phyloP scores from a whole-genome alignment of 2,329 filamentous ascomycete genomes.

The Coniella vitis region DNA sequence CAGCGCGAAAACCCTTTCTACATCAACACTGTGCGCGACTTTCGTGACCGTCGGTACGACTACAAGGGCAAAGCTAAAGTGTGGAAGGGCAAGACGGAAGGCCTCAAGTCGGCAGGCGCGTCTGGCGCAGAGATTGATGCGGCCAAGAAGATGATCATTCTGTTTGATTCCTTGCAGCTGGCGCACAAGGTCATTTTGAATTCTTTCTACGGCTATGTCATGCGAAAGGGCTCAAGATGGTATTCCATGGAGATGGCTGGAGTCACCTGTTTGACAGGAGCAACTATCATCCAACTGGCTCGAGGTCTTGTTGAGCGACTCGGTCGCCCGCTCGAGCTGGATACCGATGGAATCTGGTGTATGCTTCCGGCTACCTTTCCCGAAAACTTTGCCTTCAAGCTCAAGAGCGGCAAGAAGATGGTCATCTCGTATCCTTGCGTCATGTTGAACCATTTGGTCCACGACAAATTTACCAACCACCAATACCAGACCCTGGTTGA shows the following conservation, averaged over 20 bases:
- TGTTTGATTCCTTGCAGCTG: constrained; percentile 92
- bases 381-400: constrained; percentile 89
- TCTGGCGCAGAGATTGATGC: constrained; percentile 72
- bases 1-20: constrained; percentile 98
- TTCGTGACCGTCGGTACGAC: constrained; percentile 94
- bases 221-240: constrained; percentile 98
- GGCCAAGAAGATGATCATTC: constrained; percentile 96
- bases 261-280: constrained; percentile 93
- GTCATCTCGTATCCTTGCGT: constrained; percentile 97
- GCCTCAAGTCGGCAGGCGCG: constrained; percentile 77
- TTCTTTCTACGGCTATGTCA: constrained; percentile 98
- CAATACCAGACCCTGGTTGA: constrained; percentile 92
- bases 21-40: constrained; percentile 90
- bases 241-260: constrained; percentile 99
- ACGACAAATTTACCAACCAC: constrained; percentile 90
- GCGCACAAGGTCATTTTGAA: constrained; percentile 99
- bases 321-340: constrained; percentile 84
- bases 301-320: constrained; percentile 89
- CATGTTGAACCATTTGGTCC: constrained; percentile 97
- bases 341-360: constrained; percentile 99
- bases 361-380: constrained; percentile 95
- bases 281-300: constrained; percentile 94
- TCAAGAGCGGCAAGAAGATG: constrained; percentile 94
- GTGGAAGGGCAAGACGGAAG: constrained; percentile 94
- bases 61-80: constrained; percentile 98